A percentile compares a stretch with the other conserved stretches of the same genome.
Conservation (phyloP, 1,139 yeast genomes). For the Candida sp. region DNA sequence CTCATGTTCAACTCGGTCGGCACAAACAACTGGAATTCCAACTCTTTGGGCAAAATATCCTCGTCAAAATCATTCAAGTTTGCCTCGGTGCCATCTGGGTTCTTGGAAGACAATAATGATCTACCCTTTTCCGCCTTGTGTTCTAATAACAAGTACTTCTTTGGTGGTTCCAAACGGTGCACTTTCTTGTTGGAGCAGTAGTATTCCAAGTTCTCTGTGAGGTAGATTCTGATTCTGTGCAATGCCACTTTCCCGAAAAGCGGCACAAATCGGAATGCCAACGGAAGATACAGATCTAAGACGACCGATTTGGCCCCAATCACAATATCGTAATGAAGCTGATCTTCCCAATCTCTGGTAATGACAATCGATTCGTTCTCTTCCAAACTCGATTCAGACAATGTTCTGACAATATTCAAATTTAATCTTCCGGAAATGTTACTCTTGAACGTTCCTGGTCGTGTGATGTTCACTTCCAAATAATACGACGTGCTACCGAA, state of each 20-base stretch:
- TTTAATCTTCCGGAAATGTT: constrained; percentile 69
- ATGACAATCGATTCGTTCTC: constrained; percentile 95
- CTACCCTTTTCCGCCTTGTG: constrained; percentile 67
- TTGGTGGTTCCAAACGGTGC: constrained; percentile 89
- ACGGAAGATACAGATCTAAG: constrained; percentile 80
- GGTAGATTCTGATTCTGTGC: constrained; percentile 82
- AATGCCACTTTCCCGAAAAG: constrained; percentile 80
- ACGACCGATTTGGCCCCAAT: constrained; percentile 89
- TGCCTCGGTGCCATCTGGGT: constrained; percentile 8
- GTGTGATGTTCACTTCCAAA: constrained; percentile 69
- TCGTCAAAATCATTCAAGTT: constrained; percentile 33
- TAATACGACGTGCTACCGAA: constrained; percentile 80
- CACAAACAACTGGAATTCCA: constrained; percentile 83
- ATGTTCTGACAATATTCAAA: constrained; percentile 72
- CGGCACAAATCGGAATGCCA: constrained; percentile 85
- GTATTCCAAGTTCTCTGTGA: constrained; percentile 91
- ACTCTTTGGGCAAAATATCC: constrained; percentile 59
- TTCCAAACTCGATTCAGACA: constrained; percentile 79
- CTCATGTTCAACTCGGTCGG: constrained; percentile 65
- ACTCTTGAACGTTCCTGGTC: constrained; percentile 86
- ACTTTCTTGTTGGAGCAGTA: constrained; percentile 86
- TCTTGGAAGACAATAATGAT: constrained; percentile 31
- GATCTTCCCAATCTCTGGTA: constrained; percentile 93
- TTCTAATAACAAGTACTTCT: constrained; percentile 79
- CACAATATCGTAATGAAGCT: constrained; percentile 84